A percentile compares a stretch with the other conserved stretches of the same genome.
phyloP scores from a whole-genome alignment of 2,329 filamentous ascomycete species.

The Fusarium sp. region DNA sequence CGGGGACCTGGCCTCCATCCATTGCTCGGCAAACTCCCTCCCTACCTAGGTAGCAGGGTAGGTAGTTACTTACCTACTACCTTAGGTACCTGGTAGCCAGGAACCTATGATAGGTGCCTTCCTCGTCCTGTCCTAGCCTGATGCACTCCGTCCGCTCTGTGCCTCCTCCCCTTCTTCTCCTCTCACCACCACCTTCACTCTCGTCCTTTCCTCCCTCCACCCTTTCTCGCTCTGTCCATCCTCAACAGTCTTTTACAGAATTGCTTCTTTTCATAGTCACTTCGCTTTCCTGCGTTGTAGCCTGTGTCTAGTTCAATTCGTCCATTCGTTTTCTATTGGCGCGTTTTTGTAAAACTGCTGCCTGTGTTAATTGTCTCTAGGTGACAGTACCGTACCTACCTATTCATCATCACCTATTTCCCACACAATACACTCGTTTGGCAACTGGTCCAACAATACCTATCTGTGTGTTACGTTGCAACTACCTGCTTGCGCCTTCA shows the following conservation, averaged over 20 bases:
- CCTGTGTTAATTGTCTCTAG: slow-evolving; percentile 17
- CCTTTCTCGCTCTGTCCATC: slow-evolving; percentile 25
- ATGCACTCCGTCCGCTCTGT: slow-evolving; percentile 11
- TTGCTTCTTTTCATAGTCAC: slow-evolving; percentile 34
- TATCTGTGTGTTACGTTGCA: slow-evolving; percentile 20
- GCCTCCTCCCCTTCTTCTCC: slow-evolving; percentile 27
- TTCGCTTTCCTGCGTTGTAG: slow-evolving; percentile 32
- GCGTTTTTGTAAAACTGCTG: slow-evolving; percentile 40
- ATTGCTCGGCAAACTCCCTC: slow-evolving; percentile 12
- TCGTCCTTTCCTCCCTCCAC: slow-evolving; percentile 18
- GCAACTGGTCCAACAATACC: slow-evolving; percentile 42
- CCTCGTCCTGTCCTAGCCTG: neutral
- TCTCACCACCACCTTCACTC: slow-evolving; percentile 32
- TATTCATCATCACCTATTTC: slow-evolving; percentile 32
- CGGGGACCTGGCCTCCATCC: slow-evolving; percentile 8
- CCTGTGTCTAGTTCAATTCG: slow-evolving; percentile 40
- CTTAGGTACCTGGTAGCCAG: neutral
- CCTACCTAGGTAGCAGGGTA: too few relatives aligned
- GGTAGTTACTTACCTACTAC: too few relatives aligned
- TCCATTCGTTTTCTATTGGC: slow-evolving; percentile 44
- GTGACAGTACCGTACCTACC: slow-evolving; percentile 12
- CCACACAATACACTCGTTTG: slow-evolving; percentile 30
- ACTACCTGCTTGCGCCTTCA: slow-evolving; percentile 18
- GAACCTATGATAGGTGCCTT: slow-evolving; percentile 9
- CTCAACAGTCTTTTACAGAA: slow-evolving; percentile 26